Evolutionary conservation across 805 yeast species (phyloP).

Genomic region (Ogataea ganodermae): DNA sequence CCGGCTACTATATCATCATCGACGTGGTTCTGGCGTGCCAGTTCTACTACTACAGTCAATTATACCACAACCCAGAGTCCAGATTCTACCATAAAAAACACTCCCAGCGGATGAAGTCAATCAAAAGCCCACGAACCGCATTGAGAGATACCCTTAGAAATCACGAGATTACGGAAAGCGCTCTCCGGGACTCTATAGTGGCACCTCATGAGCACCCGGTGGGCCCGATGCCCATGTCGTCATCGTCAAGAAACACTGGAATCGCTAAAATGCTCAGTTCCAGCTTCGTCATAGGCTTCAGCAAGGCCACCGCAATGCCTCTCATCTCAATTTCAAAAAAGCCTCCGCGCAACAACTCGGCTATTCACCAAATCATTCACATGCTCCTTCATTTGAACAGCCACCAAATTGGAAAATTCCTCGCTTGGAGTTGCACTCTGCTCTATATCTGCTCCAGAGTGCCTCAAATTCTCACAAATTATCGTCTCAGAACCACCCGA

Average conservation of each 20-base stretch:
- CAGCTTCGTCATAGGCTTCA: conserved; percentile 33
- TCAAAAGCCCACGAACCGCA: conserved; percentile 29
- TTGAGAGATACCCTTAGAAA: conserved; percentile 25
- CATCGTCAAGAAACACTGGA: conserved; percentile 12
- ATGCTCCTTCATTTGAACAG: conserved; percentile 19
- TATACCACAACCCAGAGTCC: conserved; percentile 40
- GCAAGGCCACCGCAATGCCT: conserved; percentile 28
- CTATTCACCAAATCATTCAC: conserved; percentile 21
- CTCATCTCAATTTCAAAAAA: background rate
- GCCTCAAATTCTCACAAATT: conserved; percentile 53
- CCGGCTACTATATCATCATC: conserved; percentile 50
- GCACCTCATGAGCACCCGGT: conserved; percentile 8
- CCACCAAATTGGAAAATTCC: conserved; percentile 27
- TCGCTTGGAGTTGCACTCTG: conserved; percentile 56
- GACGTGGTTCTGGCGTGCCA: conserved; percentile 48
- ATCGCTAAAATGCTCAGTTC: conserved; percentile 29
- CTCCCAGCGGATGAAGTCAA: conserved; percentile 16
- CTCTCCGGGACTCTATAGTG: background rate
- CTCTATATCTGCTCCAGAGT: conserved; percentile 52
- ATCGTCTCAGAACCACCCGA: conserved; percentile 46
- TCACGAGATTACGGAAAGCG: conserved; percentile 10
- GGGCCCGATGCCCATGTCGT: conserved; percentile 12
- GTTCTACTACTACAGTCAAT: conserved; percentile 48
- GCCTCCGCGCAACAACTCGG: conserved; percentile 24
- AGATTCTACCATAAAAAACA: conserved; percentile 27